Conservation (phyloP, 371 early-diverging fungal genomes). For the Ordospora pajunii region DNA sequence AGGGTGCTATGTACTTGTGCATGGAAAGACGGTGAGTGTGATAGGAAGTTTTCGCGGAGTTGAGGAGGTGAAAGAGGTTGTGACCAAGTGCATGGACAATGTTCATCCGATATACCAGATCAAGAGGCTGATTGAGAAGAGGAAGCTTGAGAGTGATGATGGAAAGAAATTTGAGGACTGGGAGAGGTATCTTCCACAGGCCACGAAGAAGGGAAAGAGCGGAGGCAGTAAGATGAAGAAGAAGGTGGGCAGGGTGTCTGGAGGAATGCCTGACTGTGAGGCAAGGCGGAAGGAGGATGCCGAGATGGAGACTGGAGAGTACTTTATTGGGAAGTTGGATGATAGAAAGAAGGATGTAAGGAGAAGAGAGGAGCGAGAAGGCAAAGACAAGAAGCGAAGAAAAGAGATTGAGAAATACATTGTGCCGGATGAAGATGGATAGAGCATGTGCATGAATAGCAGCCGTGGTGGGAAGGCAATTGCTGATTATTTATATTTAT, state of each 20-base stretch:
- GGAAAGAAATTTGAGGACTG: constrained; percentile 83
- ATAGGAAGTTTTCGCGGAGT: constrained; percentile 77
- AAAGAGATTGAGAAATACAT: not conserved
- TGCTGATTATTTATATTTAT: no score
- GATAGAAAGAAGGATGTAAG: not conserved
- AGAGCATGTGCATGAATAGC: not conserved
- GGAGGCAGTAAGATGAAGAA: constrained; percentile 62
- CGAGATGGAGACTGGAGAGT: constrained; percentile 48
- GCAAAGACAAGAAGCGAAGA: not conserved
- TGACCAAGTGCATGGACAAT: constrained; percentile 86
- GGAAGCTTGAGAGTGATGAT: constrained; percentile 88
- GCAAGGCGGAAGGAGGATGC: constrained; percentile 37
- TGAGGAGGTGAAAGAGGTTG: constrained; percentile 76
- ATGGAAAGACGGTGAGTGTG: constrained; percentile 85
- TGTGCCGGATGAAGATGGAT: not conserved
- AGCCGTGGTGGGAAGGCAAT: no score
- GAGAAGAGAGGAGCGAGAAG: not conserved
- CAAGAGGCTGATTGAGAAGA: constrained; percentile 90
- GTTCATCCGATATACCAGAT: constrained; percentile 98
- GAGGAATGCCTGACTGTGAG: constrained; percentile 17
- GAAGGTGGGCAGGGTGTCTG: not conserved
- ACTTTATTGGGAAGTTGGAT: constrained; percentile 25
- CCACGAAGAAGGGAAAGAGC: constrained; percentile 79
- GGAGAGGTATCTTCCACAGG: constrained; percentile 92
- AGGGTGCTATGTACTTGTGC: constrained; percentile 83